Evolutionary conservation across 352 stramenopile species (phyloP).

Genomic region (Phytophthora boehmeriae): DNA sequence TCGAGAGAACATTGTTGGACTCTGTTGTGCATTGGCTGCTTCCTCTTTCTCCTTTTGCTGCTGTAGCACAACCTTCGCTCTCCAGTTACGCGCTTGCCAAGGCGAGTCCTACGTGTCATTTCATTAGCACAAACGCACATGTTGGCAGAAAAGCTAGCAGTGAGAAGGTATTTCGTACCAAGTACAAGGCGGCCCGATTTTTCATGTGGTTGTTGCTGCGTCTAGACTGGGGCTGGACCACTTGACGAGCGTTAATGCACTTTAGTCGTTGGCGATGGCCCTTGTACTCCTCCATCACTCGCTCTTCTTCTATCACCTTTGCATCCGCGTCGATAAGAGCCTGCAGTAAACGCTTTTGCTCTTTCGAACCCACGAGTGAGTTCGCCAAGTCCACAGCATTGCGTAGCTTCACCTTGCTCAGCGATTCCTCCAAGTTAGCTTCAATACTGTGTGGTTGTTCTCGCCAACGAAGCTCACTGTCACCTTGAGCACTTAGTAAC

Average conservation of each 20-base stretch:
- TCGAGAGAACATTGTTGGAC: background rate
- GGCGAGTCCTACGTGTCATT: conserved; percentile 44
- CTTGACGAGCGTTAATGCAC: conserved; percentile 44
- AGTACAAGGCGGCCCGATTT: conserved; percentile 16
- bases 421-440: conserved; percentile 55
- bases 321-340: conserved; percentile 70
- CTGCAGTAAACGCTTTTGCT: conserved; percentile 72
- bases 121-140: background rate
- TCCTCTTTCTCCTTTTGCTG: conserved; percentile 17
- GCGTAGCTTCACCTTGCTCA: conserved; percentile 71
- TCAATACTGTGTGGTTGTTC: conserved; percentile 29
- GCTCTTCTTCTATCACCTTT: conserved; percentile 73
- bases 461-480: conserved; percentile 19
- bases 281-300: conserved; percentile 58
- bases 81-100: conserved; percentile 81
- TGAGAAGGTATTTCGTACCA: conserved; percentile 4
- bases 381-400: conserved; percentile 76
- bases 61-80: conserved; percentile 25
- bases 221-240: conserved; percentile 10
- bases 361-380: conserved; percentile 49
- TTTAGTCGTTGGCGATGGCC: conserved; percentile 61
- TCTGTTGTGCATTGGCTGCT: background rate
- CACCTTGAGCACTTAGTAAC: conserved; percentile 25
- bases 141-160: background rate
- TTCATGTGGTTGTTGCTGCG: conserved; percentile 19